Base-by-base conservation (phyloP, 306 rosid species). In the Fragaria vesca region DNA sequence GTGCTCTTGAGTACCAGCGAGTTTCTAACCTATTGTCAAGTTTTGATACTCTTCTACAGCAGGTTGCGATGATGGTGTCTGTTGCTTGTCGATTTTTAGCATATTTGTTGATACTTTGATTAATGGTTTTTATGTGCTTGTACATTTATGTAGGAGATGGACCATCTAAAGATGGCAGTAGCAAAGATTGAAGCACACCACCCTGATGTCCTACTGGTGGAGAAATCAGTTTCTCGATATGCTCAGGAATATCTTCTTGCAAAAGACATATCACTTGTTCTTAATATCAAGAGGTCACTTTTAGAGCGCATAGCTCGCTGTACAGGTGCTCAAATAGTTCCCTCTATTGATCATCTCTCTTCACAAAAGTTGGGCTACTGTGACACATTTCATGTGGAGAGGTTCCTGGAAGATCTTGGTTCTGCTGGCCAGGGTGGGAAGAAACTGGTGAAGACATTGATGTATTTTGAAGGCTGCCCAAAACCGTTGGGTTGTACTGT, bases 1-100 rank as follows among this genome's bases (percentile, higher is more conserved):
- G 99, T 65, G 99, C 99, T 83, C 97, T 96, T 67, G 99, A 96
- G 86, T 96, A 96, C 86, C 99, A 96, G 82, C 91, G 98, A 58
- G 96, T 96, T 68, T 76, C 94, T 67, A 91, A 88, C 79, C 91
- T 79, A 81, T 82, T 93, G 69, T 96, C 99, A 16, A 93, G 99
- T 90, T 91, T 96, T 73, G 98, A 93, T 89, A 93, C 99, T 51
- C 86, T 96, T 81, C 80, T 93, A 87, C 99, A 96, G 94, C 99
- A 96, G 99, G 99, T 96, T 93, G 76, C 79, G 72, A 61, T 80
- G 67, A 62, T 74, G 75, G 81, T 45, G 73, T 83, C 79, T 88
- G 76, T 71, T 45, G 15, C 48, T 71, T 84, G 26, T 40, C 78
- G 57, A 77, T 80, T 72, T 75, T 28, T 77, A 63, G 71, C 76